Evolutionary conservation across 208 protist genomes (phyloP), one percentile per base, ranked within the genome.

Genomic region (Phytomonas francai): DNA sequence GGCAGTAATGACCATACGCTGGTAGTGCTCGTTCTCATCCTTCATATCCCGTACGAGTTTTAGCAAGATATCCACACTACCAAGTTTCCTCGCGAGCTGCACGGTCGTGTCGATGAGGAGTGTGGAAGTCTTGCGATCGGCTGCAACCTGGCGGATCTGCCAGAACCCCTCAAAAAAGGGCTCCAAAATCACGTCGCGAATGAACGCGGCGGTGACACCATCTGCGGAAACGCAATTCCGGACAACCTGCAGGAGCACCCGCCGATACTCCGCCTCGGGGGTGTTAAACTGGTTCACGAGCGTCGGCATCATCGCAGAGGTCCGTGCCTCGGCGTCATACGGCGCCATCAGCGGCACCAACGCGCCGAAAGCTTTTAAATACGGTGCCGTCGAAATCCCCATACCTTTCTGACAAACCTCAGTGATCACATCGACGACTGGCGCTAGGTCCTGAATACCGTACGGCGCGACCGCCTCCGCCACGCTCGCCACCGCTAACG

Each of bases 281-380:
- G 84, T 93, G 65, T 79, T 87, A 76, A 98, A 97, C 68, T 97
- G 85, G 59, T 87, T 91, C 54, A 99, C 92, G 4, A 99, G 80
- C 56, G 91, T 95, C 7, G 83, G 72, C 88, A 99, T 98, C 73
- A 99, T 96, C 57, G 91, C 93, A 63, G 93, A 93, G 0, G 97
- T 99, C 77, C 99, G 99, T 63, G 93, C 92, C 45, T 89, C 84
- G 12, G 98, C 98, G 67, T 99, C 91, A 62, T 98, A 91, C 7
- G 96, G 82, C 16, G 99, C 97, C 98, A 99, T 99, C 31, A 99
- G 90, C 34, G 98, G 97, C 56, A 99, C 98, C 62, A 99, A 93
- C 63, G 93, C 97, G 51, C 98, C 98, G 76, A 99, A 98, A 22
- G 98, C 98, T 72, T 98, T 97, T n/a, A 99, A 81, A 80, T 98